phyloP scores from a whole-genome alignment of 2,329 filamentous ascomycete species.

The Monosporascus cannonballus region DNA sequence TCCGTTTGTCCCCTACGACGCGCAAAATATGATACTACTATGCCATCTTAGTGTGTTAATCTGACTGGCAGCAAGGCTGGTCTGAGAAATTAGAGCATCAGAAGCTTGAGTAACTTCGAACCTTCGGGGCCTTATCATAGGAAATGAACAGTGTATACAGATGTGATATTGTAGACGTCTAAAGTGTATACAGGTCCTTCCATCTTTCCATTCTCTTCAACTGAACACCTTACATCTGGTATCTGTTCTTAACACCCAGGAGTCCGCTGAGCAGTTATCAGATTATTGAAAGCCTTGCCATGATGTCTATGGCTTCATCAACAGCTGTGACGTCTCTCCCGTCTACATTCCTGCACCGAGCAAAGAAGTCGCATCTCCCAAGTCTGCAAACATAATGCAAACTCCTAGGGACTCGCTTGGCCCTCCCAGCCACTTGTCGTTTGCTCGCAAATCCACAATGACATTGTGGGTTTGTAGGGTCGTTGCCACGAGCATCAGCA shows the following conservation, averaged over 20 bases:
- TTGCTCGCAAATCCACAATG: not conserved
- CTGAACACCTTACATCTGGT: no score
- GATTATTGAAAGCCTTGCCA: not conserved
- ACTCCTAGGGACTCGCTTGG: not conserved
- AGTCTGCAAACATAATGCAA: not conserved
- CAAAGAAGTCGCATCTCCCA: not conserved
- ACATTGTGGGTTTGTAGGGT: not conserved
- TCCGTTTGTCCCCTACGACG: not conserved
- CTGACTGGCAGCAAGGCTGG: not conserved
- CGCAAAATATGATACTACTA: not conserved
- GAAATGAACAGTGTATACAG: no score
- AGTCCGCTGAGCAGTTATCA: no score
- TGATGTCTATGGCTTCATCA: not conserved
- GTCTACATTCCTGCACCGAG: not conserved
- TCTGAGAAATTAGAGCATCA: no score
- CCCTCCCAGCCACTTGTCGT: not conserved
- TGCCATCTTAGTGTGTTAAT: not conserved
- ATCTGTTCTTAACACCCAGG: no score
- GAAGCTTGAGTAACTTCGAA: no score
- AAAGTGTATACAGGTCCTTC: no score
- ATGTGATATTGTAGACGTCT: no score
- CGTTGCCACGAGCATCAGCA: not conserved
- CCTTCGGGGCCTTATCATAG: no score
- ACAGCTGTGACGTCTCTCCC: not conserved
- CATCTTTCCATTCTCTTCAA: no score